phyloP scores from a whole-genome alignment of 352 stramenopile genomes.

The Phytophthora multivora region DNA sequence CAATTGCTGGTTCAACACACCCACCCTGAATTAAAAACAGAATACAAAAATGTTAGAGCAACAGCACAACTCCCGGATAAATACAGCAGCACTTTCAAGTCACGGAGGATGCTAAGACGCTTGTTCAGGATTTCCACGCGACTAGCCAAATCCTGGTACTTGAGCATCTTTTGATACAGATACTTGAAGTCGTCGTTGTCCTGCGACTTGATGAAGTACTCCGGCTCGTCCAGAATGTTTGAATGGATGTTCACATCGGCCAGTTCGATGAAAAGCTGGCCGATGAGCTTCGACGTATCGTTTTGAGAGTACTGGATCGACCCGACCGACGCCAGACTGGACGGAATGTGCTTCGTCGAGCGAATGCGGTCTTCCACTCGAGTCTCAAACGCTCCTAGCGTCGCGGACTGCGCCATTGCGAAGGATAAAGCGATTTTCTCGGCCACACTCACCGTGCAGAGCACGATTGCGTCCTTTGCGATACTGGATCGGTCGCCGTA shows the following conservation, averaged over 20 bases:
- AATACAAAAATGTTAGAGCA: constrained; percentile 7
- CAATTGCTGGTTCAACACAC: constrained; percentile 92
- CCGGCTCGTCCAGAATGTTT: constrained; percentile 93
- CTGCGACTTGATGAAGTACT: constrained; percentile 85
- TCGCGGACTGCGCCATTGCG: constrained; percentile 92
- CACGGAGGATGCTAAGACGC: constrained; percentile 91
- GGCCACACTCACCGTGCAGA: constrained; percentile 65
- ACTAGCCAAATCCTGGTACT: constrained; percentile 93
- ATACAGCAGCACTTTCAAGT: constrained; percentile 66
- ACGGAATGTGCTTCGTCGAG: constrained; percentile 87
- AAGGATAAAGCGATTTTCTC: constrained; percentile 93
- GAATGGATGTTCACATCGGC: constrained; percentile 94
- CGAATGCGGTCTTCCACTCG: constrained; percentile 85
- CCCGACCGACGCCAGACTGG: constrained; percentile 80
- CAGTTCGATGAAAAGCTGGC: constrained; percentile 87
- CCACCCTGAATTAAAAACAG: constrained; percentile 56
- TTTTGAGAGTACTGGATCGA: constrained; percentile 90
- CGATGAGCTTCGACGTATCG: constrained; percentile 92
- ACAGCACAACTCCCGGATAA: background rate
- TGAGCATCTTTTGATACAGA: constrained; percentile 88
- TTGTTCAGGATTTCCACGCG: constrained; percentile 94
- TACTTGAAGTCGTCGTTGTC: constrained; percentile 92
- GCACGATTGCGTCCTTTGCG: constrained; percentile 81
- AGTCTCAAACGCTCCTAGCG: constrained; percentile 92
- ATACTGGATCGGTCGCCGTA: constrained; percentile 58